phyloP scores from a whole-genome alignment of 2,329 filamentous ascomycete genomes.

The Neonectria ditissima region DNA sequence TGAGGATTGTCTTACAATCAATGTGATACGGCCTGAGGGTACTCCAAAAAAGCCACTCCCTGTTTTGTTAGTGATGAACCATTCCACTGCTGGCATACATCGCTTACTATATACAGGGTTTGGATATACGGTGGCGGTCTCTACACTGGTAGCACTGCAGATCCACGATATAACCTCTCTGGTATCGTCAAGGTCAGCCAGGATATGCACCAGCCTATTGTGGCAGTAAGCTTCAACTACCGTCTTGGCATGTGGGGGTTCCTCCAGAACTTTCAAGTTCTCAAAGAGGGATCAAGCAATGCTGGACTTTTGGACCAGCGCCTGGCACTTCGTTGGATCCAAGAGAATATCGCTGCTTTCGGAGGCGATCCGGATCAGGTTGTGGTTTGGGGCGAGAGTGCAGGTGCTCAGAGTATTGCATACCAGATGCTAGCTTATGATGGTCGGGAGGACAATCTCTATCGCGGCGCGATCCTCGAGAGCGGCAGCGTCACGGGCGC shows the following conservation, averaged over 20 bases:
- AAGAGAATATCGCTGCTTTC: constrained; percentile 65
- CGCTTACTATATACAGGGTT: constrained; percentile 44
- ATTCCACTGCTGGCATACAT: too few species aligned
- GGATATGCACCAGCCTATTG: constrained; percentile 63
- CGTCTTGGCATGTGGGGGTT: constrained; percentile 66
- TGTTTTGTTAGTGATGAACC: constrained; percentile 43
- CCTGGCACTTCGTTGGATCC: constrained; percentile 62
- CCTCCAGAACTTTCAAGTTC: constrained; percentile 59
- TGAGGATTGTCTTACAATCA: constrained; percentile 61
- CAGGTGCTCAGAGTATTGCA: constrained; percentile 55
- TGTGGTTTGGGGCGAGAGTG: constrained; percentile 62
- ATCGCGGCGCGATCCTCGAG: constrained; percentile 65
- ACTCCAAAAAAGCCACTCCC: constrained; percentile 50
- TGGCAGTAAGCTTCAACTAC: constrained; percentile 67
- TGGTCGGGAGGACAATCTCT: constrained; percentile 67
- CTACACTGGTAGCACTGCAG: constrained; percentile 60
- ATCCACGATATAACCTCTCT: constrained; percentile 56
- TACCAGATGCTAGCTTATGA: constrained; percentile 67
- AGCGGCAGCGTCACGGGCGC: constrained; percentile 55
- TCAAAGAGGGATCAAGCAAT: constrained; percentile 57
- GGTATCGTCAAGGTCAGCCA: constrained; percentile 62
- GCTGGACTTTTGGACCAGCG: constrained; percentile 64
- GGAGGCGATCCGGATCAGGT: constrained; percentile 61
- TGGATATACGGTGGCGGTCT: constrained; percentile 73
- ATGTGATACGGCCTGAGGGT: constrained; percentile 56